These are phyloP conservation scores for Keqinozyma sinolaborantium DNA, from an alignment of 1,139 yeast genomes.

Conservation along the genomic window DNA sequence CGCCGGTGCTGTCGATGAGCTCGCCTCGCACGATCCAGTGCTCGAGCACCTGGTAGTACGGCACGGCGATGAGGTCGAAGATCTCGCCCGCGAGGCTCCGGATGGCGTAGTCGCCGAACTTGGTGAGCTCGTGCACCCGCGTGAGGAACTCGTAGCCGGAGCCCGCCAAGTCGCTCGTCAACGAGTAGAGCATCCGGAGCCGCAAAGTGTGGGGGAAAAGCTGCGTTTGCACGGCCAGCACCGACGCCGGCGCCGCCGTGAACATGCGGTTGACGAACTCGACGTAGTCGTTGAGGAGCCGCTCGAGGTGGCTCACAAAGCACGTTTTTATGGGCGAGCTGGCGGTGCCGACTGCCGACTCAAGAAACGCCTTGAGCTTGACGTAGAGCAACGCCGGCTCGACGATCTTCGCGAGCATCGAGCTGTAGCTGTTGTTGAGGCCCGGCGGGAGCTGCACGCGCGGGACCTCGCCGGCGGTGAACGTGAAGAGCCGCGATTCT, in stretches of 20 bases:
- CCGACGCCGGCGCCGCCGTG: conserved; percentile 28
- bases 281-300: conserved; percentile 52
- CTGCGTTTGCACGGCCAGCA: conserved; percentile 40
- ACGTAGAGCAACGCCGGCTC: conserved; percentile 75
- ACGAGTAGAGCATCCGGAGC: conserved; percentile 53
- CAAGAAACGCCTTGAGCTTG: conserved; percentile 23
- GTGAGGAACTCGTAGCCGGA: conserved; percentile 59
- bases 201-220: conserved; percentile 44
- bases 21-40: conserved; percentile 75
- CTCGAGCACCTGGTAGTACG: conserved; percentile 60
- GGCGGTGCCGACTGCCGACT: conserved; percentile 2
- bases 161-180: conserved; percentile 32
- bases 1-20: conserved; percentile 52
- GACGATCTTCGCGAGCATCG: conserved; percentile 52
- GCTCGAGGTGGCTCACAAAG: conserved; percentile 52
- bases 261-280: conserved; percentile 53
- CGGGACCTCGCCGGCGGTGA: conserved; percentile 28
- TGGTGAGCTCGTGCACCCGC: conserved; percentile 45
- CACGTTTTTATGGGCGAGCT: conserved; percentile 63
- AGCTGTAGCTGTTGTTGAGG: conserved; percentile 57
- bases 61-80: conserved; percentile 48
- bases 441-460: conserved; percentile 43
- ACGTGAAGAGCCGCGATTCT: conserved; percentile 59
- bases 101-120: conserved; percentile 62
- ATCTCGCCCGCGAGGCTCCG: conserved; percentile 39